Base-by-base conservation (phyloP, 2,329 filamentous ascomycete genomes). In the Coniochaeta ligniaria region DNA sequence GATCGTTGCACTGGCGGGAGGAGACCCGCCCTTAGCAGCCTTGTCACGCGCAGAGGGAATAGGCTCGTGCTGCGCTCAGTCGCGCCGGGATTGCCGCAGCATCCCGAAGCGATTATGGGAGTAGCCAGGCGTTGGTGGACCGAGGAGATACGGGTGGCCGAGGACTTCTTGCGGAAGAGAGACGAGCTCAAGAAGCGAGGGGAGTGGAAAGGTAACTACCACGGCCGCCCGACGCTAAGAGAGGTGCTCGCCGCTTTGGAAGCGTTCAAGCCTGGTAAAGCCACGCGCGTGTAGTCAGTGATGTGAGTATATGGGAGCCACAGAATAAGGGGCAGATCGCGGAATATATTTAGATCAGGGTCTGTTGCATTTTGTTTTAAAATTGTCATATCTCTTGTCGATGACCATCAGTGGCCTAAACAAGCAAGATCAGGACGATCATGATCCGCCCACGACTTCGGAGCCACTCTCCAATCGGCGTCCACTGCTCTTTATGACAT, bases 1-100 rank as follows among this genome's bases (percentile, higher is more conserved):
- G 76, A 82, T 62, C 71, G 73, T 24, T 85, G 82, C 65, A 85
- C 83, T 1, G 69, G 73, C 17, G 82, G 82, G 20, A 74, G 78
- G 58, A 74, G 78, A 54, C 66, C 70, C 1, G 76, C 75, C 7
- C 71, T 85, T 59, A 78, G 77, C 65, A 75, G 68, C 47, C 63
- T 75, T 57, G 74, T 84, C 36, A 72, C 77, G 28, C 74, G 82
- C 38, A 72, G 74, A 59, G 74, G 76, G 0, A 79, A 79, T 65
- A 74, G 73, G 61, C 72, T 85, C 6, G 73, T 82, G 1, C 68
- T 83, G 58, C 54, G 38, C 20, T 58, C 50, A 3, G 35, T 28
- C 12, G 66, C 66, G 16, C 66, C 66, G 6, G 72, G 70, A 1
- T 68, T 72, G 14, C 74, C 73, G 3, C 72, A 73, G 0, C 70